Evolutionary conservation across 2,329 filamentous ascomycete species (phyloP).

Genomic region (Ophiostoma populinum): DNA sequence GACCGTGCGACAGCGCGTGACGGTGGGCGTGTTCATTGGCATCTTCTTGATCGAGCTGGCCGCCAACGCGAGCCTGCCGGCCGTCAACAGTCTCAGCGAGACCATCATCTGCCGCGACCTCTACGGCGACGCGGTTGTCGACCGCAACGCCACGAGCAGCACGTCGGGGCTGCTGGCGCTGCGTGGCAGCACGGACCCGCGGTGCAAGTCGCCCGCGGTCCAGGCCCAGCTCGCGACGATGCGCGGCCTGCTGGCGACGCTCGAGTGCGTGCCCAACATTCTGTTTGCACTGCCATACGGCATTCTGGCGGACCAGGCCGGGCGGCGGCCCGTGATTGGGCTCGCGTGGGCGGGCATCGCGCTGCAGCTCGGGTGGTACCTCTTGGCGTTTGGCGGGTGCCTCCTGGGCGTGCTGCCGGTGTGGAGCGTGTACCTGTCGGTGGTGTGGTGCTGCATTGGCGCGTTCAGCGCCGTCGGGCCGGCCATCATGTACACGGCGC

Average conservation of each 20-base stretch:
- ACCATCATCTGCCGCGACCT: slow-evolving; percentile 29
- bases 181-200: slow-evolving; percentile 19
- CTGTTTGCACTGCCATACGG: slow-evolving; percentile 28
- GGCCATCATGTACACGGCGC: slow-evolving; percentile 28
- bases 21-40: slow-evolving; percentile 16
- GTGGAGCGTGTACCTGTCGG: slow-evolving; percentile 21
- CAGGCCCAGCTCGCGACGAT: slow-evolving; percentile 35
- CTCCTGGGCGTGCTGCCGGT: slow-evolving; percentile 23
- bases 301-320: slow-evolving; percentile 28
- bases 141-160: no score
- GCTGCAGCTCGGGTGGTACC: slow-evolving; percentile 12
- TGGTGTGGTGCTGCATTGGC: slow-evolving; percentile 22
- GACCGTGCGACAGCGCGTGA: slow-evolving; percentile 13
- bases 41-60: slow-evolving; percentile 27
- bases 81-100: slow-evolving; percentile 33
- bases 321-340: slow-evolving; percentile 24
- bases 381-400: slow-evolving; percentile 11
- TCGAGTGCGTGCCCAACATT: slow-evolving; percentile 27
- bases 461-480: slow-evolving; percentile 21
- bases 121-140: slow-evolving; percentile 22
- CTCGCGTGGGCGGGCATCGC: slow-evolving; percentile 14
- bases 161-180: slow-evolving; percentile 14
- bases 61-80: slow-evolving; percentile 18
- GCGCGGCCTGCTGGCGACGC: slow-evolving; percentile 26
- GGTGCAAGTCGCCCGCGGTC: slow-evolving; percentile 31